Evolutionary conservation across 352 stramenopile species (phyloP), one percentile per base, ranked within the genome.

Genomic region (Blastocystis sp.): DNA sequence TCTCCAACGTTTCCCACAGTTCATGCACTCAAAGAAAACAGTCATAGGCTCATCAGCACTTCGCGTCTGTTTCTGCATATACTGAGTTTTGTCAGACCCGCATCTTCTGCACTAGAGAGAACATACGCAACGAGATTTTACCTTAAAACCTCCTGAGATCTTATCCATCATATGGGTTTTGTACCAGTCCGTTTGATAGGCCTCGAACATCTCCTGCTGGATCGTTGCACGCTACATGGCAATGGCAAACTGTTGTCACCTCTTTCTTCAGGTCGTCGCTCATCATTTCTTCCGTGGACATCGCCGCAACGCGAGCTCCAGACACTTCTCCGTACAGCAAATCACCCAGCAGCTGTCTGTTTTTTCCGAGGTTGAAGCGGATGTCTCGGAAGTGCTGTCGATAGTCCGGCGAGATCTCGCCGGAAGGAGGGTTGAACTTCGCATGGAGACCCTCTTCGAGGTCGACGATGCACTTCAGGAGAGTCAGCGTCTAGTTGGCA

Each of bases 21-120:
- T 97, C 93, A 97, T 92, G 92, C 96, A 98, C 82, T 97, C 92
- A 55, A 98, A 94, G 92, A 98, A 98, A 13, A 98, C 95, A 23
- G 95, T 98, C 96, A 98, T 98, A 7, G 96, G 96, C 90, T 98
- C 96, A 95, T 98, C 95, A 29, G 96, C 96, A 93, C 94, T 97
- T 89, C 95, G 94, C 43, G 96, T 98, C 92, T 98, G 96, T 90
- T 98, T 98, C 92, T 98, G 95, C 89, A 94, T 98, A 92, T 97
- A 98, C 84, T 94, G 97, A 41, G 95, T 98, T 91, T 98, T 98
- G 73, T 93, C 94, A 54, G 93, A 97, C 90, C 98, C 98, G 92
- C 96, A 98, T 88, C 94, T 92, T 79, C 94, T 94, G 91, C 96
- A 98, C 87, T 93, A 95, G 89, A 95, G 7, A 66, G 20, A 26